Conservation (phyloP, 2,329 filamentous ascomycete species). For the Parascedosporium putredinis region DNA sequence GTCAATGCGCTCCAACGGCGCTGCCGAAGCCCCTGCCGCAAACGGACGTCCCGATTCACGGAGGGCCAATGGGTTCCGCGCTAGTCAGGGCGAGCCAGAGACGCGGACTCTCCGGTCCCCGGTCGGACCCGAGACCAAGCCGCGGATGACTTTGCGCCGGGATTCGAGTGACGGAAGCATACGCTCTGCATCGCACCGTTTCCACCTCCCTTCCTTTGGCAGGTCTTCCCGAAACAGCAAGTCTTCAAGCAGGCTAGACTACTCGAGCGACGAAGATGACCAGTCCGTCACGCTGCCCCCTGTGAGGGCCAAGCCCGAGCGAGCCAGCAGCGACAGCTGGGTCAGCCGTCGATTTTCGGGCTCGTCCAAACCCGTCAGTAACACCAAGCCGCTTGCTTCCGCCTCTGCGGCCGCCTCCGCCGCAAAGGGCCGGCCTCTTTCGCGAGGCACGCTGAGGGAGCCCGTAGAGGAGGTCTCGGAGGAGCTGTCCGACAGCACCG, state of each 20-base stretch:
- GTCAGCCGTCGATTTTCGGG: neutral
- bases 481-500: conserved; percentile 50
- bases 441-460: conserved; percentile 21
- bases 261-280: conserved; percentile 53
- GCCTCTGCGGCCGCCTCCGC: conserved; percentile 24
- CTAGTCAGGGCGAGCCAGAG: conserved; percentile 60
- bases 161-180: conserved; percentile 25
- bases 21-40: conserved; percentile 12
- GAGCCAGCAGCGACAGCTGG: conserved; percentile 16
- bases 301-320: conserved; percentile 23
- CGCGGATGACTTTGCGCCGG: conserved; percentile 31
- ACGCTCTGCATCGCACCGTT: conserved; percentile 22
- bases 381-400: conserved; percentile 11
- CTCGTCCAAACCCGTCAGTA: neutral
- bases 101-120: conserved; percentile 28
- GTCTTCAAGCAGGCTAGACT: conserved; percentile 41
- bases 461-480: conserved; percentile 41
- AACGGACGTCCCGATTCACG: neutral
- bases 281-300: neutral
- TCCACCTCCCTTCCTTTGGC: conserved; percentile 33
- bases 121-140: conserved; percentile 28
- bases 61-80: conserved; percentile 40
- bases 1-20: conserved; percentile 53
- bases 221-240: conserved; percentile 21
- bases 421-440: conserved; percentile 22